Base-by-base conservation (phyloP, 2,329 filamentous ascomycete species). In the Dactylonectria estremocensis region DNA sequence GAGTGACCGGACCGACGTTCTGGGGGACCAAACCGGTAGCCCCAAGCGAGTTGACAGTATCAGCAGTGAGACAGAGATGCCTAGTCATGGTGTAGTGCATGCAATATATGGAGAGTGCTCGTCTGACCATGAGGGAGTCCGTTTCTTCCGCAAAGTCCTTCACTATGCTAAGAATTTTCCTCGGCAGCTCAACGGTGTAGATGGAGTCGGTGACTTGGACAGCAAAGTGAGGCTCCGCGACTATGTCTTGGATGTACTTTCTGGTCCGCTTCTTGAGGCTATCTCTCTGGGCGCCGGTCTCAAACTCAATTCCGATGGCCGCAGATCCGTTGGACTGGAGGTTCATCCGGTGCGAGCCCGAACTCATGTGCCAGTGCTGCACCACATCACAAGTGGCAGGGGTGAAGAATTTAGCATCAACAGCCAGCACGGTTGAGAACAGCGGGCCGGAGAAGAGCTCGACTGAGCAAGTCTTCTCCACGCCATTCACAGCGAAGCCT, bases 61-160 rank as follows among this genome's bases (percentile, higher is more conserved):
- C 75, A 7, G 75, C 75, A 9, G 87, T 88, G 37, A 89, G 79
- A 75, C 83, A 86, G 22, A 90, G 81, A 71, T 89, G 88, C 5
- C 85, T 83, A 6, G 85, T 85, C 79, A 89, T 84, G 68, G 89
- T 80, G 75, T 88, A 89, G 74, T 90, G 86, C 82, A 87, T 87
- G 49, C 84, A 84, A 76, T 89, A 88, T 56, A 89, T 85, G 43
- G 83, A 82, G 20, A 90, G 80, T 1, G 87, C 87, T 45, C 83
- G 82, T 74, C 84, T 85, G 50, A 88, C 87, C 73, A 89, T 86
- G 10, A 81, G 66, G 1, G 84, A 84, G 78, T 84, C 80, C 1
- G 83, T 83, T 64, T 82, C 79, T 40, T 83, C 78, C 35, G 83
- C 83, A 73, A 84, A 90, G 16, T 76, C 77, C 67, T 87, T 86